A percentile compares a stretch with the other conserved stretches of the same genome.
Conservation (phyloP, 352 stramenopile genomes). For the Elongisporangium undulatum region DNA sequence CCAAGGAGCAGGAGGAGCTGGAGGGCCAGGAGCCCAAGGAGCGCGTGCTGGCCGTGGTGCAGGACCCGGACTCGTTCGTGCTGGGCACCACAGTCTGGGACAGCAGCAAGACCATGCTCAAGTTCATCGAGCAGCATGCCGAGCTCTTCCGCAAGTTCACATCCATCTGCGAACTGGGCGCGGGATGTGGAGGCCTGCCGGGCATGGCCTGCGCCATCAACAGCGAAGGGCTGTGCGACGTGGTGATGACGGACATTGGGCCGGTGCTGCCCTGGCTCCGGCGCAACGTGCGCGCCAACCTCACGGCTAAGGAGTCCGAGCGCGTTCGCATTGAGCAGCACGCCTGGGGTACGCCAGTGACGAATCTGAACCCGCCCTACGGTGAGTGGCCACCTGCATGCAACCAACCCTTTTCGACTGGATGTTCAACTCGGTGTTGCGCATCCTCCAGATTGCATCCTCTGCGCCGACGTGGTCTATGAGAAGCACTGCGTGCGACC, state of each 20-base stretch:
- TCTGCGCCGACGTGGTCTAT: conserved; percentile 81
- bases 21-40: conserved; percentile 2
- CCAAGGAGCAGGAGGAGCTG: conserved; percentile 1
- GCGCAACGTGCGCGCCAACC: conserved; percentile 59
- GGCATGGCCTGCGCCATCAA: conserved; percentile 73
- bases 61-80: conserved; percentile 81
- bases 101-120: conserved; percentile 82
- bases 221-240: conserved; percentile 43
- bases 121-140: conserved; percentile 71
- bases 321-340: conserved; percentile 55
- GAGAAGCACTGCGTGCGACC: conserved; percentile 73
- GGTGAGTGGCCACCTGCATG: conserved; percentile 8
- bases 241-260: conserved; percentile 77
- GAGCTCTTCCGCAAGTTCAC: conserved; percentile 46
- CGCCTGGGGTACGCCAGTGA: conserved; percentile 56
- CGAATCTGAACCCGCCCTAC: conserved; percentile 52
- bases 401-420: background rate
- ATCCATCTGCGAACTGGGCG: conserved; percentile 72
- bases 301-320: conserved; percentile 53
- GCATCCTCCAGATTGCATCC: conserved; percentile 44
- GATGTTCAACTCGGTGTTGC: background rate
- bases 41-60: conserved; percentile 51
- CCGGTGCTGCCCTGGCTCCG: conserved; percentile 75
- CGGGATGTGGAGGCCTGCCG: conserved; percentile 64
- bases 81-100: conserved; percentile 82